Conservation (phyloP, 2,329 filamentous ascomycete species). For the Trichoderma sp. region DNA sequence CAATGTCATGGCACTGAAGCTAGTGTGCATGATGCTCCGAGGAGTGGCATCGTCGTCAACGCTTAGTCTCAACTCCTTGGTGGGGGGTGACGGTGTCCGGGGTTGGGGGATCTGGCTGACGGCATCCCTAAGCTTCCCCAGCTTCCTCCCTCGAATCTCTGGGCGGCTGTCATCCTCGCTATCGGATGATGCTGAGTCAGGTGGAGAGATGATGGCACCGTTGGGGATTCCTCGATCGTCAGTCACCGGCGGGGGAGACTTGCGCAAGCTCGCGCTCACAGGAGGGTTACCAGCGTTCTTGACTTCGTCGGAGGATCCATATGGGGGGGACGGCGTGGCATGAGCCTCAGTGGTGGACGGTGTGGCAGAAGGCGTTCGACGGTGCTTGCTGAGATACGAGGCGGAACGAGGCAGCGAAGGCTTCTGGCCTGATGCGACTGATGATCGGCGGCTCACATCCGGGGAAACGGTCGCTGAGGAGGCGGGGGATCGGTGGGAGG, state of each 20-base stretch:
- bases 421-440: conserved; percentile 54
- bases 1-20: conserved; percentile 53
- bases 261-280: conserved; percentile 64
- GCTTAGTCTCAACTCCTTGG: conserved; percentile 33
- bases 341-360: conserved; percentile 35
- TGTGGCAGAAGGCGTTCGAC: conserved; percentile 58
- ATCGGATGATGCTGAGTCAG: conserved; percentile 78
- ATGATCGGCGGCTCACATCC: conserved; percentile 61
- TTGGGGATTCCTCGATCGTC: conserved; percentile 74
- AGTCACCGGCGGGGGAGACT: conserved; percentile 81
- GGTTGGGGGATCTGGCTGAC: conserved; percentile 72
- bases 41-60: conserved; percentile 5
- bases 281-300: conserved; percentile 48
- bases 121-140: conserved; percentile 70
- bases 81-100: conserved; percentile 53
- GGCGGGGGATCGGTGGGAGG: conserved; percentile 67
- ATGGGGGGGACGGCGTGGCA: conserved; percentile 41
- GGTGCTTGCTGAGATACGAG: conserved; percentile 67
- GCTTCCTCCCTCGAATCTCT: conserved; percentile 52
- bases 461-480: conserved; percentile 62
- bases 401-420: conserved; percentile 65
- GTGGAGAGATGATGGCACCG: conserved; percentile 87
- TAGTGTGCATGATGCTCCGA: conserved; percentile 46
- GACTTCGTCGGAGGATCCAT: conserved; percentile 51
- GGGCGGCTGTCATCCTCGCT: conserved; percentile 78